These are phyloP conservation scores for Rhodotorula sp. DNA, from an alignment of 1,284 basidiomycete genomes.

Conservation along the genomic window DNA sequence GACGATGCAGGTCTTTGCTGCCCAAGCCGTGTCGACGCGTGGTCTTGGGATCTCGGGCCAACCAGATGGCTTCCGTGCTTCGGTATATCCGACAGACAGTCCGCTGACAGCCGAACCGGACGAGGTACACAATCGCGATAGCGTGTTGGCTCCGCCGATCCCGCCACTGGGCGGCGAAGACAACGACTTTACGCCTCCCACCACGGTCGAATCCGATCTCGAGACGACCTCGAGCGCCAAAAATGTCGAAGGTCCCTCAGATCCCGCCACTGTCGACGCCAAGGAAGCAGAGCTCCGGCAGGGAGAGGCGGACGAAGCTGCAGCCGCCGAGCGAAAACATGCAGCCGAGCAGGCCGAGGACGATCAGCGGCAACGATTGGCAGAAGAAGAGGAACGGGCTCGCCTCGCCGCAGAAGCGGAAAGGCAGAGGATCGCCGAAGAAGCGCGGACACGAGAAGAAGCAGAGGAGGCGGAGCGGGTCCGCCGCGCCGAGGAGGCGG, in stretches of 20 bases:
- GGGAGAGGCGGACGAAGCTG: background rate
- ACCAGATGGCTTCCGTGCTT: background rate
- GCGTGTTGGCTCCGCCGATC: background rate
- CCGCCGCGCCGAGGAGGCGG: constrained; percentile 1
- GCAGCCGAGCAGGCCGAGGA: background rate
- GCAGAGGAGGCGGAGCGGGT: constrained; percentile 3
- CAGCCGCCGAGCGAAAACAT: background rate
- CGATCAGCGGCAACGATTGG: background rate
- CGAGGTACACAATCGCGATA: background rate
- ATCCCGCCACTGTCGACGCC: background rate
- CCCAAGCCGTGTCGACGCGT: background rate
- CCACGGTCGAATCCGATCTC: background rate
- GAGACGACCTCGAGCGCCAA: background rate
- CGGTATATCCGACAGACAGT: background rate
- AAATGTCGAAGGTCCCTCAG: background rate
- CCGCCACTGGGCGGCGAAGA: background rate
- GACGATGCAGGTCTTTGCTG: background rate
- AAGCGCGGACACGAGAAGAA: background rate
- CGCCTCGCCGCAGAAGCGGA: background rate
- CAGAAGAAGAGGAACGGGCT: background rate
- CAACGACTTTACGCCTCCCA: too few species aligned
- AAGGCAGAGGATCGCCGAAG: background rate
- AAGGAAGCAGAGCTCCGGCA: background rate
- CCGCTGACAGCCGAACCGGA: background rate
- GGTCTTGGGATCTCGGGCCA: background rate